Percentiles rank a stretch among this genome's conserved stretches.
Evolutionary conservation across 495 filamentous ascomycete species (phyloP).

Genomic region (Aspergillus egyptiacus): DNA sequence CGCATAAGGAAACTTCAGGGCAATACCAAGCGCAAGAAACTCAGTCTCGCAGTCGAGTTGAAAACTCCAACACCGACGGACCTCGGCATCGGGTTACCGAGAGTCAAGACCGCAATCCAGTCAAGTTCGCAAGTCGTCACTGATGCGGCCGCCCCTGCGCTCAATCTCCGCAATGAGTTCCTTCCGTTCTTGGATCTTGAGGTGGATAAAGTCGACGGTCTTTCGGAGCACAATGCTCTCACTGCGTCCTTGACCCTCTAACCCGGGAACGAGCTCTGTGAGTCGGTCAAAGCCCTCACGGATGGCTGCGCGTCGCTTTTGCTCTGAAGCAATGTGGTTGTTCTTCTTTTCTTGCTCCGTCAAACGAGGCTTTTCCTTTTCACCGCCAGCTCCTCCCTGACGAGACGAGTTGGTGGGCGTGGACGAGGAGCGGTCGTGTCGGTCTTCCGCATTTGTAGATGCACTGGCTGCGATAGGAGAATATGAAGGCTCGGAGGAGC

Average conservation of each 20-base stretch:
- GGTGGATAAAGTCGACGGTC: conserved; percentile 65
- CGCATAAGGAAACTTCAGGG: neutral
- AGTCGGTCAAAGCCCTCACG: conserved; percentile 81
- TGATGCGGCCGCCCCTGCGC: conserved; percentile 51
- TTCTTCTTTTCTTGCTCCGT: conserved; percentile 84
- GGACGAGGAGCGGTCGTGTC: conserved; percentile 35
- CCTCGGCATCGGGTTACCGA: conserved; percentile 12
- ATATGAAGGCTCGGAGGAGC: conserved; percentile 23
- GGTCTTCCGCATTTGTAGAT: conserved; percentile 27
- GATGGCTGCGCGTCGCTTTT: conserved; percentile 82
- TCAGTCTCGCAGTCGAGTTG: conserved; percentile 8
- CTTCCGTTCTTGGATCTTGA: conserved; percentile 57
- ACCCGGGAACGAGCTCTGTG: conserved; percentile 73
- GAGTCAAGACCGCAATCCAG: conserved; percentile 6
- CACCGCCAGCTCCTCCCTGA: conserved; percentile 38
- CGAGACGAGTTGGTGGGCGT: conserved; percentile 55
- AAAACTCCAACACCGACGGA: conserved; percentile 6
- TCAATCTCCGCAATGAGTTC: conserved; percentile 58
- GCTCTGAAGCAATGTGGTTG: conserved; percentile 86
- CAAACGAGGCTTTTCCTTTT: conserved; percentile 65
- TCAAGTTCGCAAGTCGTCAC: conserved; percentile 40
- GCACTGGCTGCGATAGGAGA: conserved; percentile 17
- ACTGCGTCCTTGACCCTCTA: conserved; percentile 77
- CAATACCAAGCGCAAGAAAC: neutral
- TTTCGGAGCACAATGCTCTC: conserved; percentile 76